These are phyloP conservation scores for Mycena latifolia DNA, from an alignment of 768 basidiomycete species.

Conservation along the genomic window DNA sequence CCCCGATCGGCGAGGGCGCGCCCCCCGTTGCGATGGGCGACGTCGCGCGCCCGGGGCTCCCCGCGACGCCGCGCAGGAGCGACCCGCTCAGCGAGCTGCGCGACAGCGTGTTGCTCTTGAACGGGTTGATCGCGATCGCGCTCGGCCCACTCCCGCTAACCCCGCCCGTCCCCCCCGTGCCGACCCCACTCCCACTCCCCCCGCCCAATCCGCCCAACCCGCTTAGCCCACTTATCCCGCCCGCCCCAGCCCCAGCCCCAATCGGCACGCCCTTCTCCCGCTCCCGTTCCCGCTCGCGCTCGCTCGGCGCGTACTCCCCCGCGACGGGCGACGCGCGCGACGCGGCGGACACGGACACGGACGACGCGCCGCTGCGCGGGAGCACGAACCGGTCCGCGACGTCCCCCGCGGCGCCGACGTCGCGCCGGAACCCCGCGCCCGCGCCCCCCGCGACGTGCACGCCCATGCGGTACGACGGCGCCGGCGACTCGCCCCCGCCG, in stretches of 20 bases:
- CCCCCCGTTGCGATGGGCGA: conserved; percentile 12
- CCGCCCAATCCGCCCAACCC: not conserved
- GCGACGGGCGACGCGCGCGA: not conserved
- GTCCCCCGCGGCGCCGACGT: conserved; percentile 8
- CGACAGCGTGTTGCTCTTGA: conserved; percentile 46
- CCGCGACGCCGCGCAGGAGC: conserved; percentile 29
- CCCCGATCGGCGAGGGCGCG: too few relatives aligned
- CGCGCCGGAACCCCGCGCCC: conserved; percentile 13
- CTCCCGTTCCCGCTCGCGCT: conserved; percentile 33
- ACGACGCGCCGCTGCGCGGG: conserved; percentile 25
- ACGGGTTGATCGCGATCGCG: conserved; percentile 38
- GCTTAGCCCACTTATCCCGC: too few relatives aligned
- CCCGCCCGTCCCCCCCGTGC: not conserved
- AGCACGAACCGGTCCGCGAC: conserved; percentile 33
- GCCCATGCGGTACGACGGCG: conserved; percentile 33
- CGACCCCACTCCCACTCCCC: not conserved
- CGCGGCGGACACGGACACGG: not conserved
- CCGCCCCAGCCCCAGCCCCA: conserved; percentile 3
- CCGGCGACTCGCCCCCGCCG: conserved; percentile 6
- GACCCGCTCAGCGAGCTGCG: conserved; percentile 30
- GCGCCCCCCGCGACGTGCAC: conserved; percentile 28
- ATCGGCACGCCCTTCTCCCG: conserved; percentile 35
- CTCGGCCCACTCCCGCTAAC: conserved; percentile 16
- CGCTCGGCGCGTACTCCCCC: conserved; percentile 15
- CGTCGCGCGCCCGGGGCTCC: conserved; percentile 25